phyloP scores from a whole-genome alignment of 2,329 filamentous ascomycete species.

The Helminthosporium solani region DNA sequence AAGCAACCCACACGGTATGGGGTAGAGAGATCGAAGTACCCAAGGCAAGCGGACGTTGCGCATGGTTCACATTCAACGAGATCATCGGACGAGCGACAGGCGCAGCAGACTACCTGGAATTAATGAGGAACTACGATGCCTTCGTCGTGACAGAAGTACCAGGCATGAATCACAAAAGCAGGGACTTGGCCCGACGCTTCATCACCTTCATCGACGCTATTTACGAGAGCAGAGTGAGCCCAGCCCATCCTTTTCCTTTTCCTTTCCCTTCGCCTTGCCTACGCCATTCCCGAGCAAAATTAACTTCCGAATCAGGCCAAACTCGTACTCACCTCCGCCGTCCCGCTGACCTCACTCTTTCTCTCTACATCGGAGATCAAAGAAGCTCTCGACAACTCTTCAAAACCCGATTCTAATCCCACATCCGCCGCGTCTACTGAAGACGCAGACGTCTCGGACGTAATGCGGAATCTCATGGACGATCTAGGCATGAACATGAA shows the following conservation, averaged over 20 bases:
- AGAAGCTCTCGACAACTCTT: constrained; percentile 46
- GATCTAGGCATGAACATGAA: constrained; percentile 82
- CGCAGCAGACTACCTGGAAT: constrained; percentile 91
- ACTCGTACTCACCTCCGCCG: constrained; percentile 86
- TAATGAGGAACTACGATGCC: constrained; percentile 84
- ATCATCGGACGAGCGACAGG: constrained; percentile 85
- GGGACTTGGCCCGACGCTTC: constrained; percentile 87
- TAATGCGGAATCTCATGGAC: constrained; percentile 80
- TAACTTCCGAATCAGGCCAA: constrained; percentile 64
- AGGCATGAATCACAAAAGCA: constrained; percentile 81
- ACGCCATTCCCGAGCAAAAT: too few relatives aligned
- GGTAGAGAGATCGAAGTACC: constrained; percentile 87
- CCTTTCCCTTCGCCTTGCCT: too few relatives aligned
- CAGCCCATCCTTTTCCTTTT: neutral
- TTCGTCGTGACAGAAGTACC: constrained; percentile 92
- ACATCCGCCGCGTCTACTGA: constrained; percentile 43
- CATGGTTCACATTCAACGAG: constrained; percentile 90
- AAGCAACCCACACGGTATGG: constrained; percentile 83
- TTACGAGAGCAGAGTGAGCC: constrained; percentile 68
- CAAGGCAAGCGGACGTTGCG: constrained; percentile 80
- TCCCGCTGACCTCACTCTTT: constrained; percentile 83
- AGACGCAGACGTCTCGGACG: constrained; percentile 58
- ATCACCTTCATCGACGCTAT: constrained; percentile 98
- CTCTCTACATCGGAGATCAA: constrained; percentile 60
- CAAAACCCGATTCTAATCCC: constrained; percentile 40